Evolutionary conservation across 768 basidiomycete species (phyloP).

Genomic region (Phylloporus arenicola): DNA sequence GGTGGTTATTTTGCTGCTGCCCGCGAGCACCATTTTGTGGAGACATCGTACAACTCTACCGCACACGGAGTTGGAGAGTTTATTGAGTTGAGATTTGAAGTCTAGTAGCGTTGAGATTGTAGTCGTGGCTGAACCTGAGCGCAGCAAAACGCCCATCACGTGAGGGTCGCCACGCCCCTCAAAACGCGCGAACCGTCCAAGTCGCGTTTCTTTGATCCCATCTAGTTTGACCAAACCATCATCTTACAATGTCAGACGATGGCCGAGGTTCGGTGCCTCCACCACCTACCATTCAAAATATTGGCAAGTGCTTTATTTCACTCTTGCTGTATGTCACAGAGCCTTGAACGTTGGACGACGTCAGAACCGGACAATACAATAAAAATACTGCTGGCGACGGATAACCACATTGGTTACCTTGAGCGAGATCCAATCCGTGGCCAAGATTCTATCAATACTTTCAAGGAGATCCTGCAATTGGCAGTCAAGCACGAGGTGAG

Average conservation of each 20-base stretch:
- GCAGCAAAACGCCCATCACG: conserved; percentile 13
- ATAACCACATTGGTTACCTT: conserved; percentile 93
- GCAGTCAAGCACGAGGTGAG: conserved; percentile 84
- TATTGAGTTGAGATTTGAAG: neutral
- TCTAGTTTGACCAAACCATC: neutral
- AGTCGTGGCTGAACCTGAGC: conserved; percentile 5
- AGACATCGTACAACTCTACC: conserved; percentile 17
- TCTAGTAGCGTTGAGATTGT: neutral
- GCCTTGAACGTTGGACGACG: conserved; percentile 1
- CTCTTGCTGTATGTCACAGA: neutral
- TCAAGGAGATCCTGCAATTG: conserved; percentile 87
- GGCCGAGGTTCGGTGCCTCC: conserved; percentile 26
- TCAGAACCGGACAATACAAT: conserved; percentile 64
- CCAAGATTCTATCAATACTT: conserved; percentile 92
- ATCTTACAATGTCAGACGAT: conserved; percentile 24
- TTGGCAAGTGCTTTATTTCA: conserved; percentile 29
- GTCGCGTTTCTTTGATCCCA: conserved; percentile 6
- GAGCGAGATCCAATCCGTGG: conserved; percentile 94
- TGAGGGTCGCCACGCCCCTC: conserved; percentile 1
- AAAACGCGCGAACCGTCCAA: neutral
- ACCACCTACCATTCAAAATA: conserved; percentile 33
- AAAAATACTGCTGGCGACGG: conserved; percentile 84
- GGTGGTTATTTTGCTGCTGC: conserved; percentile 29
- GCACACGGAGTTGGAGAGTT: neutral
- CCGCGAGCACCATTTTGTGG: conserved; percentile 22